These are phyloP conservation scores for Penicillium macrosclerotiorum DNA, from an alignment of 495 filamentous ascomycete species.

Conservation along the genomic window DNA sequence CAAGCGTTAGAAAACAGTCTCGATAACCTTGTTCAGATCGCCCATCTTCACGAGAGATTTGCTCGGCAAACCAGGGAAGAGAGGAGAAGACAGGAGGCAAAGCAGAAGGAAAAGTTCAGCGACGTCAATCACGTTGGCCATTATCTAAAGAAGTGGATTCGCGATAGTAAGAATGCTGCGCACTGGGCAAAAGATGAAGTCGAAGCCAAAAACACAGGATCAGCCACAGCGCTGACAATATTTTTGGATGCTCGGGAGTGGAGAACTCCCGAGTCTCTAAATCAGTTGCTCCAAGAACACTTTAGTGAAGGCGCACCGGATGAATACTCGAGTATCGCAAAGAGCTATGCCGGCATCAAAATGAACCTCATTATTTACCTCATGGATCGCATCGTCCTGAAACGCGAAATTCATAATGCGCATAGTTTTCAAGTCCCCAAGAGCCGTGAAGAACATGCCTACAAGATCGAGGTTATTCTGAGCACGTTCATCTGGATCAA, in stretches of 20 bases:
- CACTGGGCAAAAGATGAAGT: too few species aligned
- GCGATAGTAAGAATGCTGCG: background rate
- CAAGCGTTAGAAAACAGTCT: background rate
- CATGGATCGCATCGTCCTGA: background rate
- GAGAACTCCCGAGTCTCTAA: background rate
- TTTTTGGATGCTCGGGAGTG: background rate
- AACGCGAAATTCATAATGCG: background rate
- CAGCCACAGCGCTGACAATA: background rate
- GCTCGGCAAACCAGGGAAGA: background rate
- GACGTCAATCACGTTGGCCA: background rate
- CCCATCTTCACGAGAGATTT: background rate
- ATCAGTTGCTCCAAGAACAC: background rate
- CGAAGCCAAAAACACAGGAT: background rate
- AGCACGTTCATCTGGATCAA: conserved; percentile 4
- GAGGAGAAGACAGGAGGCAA: background rate
- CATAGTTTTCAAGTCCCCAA: background rate
- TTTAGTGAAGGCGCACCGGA: background rate
- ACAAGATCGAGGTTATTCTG: background rate
- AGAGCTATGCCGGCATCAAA: background rate
- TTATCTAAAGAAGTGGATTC: background rate
- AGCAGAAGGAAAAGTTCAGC: background rate
- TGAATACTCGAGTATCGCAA: background rate
- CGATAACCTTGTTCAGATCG: background rate
- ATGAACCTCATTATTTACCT: conserved; percentile 2
- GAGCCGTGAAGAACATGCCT: background rate